A percentile compares a stretch with the other conserved stretches of the same genome.
Evolutionary conservation across 768 basidiomycete genomes (phyloP).

Genomic region (Tricholoma sp.): DNA sequence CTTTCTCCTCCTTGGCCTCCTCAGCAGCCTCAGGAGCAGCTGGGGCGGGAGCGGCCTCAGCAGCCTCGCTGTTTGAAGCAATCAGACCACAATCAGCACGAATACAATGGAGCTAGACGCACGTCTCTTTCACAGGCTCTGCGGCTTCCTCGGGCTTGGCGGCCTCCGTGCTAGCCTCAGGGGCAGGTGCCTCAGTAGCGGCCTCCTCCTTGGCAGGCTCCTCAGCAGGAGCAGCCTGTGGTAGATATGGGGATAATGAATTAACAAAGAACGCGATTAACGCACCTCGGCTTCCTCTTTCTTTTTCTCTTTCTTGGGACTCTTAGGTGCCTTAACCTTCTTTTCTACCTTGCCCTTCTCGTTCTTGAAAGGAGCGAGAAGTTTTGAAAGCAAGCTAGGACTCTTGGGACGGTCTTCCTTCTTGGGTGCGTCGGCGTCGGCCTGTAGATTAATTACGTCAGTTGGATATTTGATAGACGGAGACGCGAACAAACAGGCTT

Average conservation of each 20-base stretch:
- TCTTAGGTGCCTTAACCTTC: slow-evolving; percentile 65
- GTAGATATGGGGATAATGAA: neutral
- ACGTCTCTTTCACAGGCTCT: slow-evolving; percentile 69
- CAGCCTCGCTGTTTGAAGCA: slow-evolving; percentile 34
- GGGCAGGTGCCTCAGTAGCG: slow-evolving; percentile 24
- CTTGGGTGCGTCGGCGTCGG: slow-evolving; percentile 49
- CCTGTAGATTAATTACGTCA: slow-evolving; percentile 22
- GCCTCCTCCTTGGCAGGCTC: slow-evolving; percentile 33
- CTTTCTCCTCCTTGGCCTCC: slow-evolving; percentile 61
- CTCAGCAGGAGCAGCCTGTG: slow-evolving; percentile 33
- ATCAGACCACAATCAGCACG: neutral
- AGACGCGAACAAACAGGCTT: slow-evolving; percentile 31
- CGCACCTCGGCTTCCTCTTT: slow-evolving; percentile 63
- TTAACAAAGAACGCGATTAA: slow-evolving; percentile 1
- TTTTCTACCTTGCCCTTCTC: slow-evolving; percentile 59
- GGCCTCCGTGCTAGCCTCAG: slow-evolving; percentile 31
- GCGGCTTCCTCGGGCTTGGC: slow-evolving; percentile 14
- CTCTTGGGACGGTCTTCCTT: slow-evolving; percentile 83
- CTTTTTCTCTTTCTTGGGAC: slow-evolving; percentile 80
- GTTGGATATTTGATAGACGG: neutral
- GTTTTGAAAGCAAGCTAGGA: slow-evolving; percentile 68
- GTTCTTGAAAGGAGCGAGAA: slow-evolving; percentile 76
- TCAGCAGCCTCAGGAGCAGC: slow-evolving; percentile 33
- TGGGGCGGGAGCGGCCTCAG: slow-evolving; percentile 30
- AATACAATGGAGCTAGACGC: slow-evolving; percentile 17